Evolutionary conservation across 169 alveolate species (phyloP).

Genomic region (Neospora caninum): DNA sequence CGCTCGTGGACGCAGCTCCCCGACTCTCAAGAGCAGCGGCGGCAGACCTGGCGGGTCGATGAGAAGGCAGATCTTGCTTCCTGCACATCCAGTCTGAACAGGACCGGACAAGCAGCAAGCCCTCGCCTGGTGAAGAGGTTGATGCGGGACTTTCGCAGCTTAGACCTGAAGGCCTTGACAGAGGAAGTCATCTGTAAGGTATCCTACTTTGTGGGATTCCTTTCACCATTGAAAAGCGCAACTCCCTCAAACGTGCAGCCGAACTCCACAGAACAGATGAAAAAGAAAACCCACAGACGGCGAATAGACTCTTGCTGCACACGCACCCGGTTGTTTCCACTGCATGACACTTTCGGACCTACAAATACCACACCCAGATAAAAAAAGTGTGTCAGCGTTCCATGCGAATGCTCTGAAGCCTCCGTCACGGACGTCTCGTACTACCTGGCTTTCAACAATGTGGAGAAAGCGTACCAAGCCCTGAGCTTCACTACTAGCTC

Average conservation of each 20-base stretch:
- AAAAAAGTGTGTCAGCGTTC: neutral
- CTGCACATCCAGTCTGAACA: neutral
- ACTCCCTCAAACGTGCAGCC: no score
- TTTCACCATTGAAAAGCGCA: no score
- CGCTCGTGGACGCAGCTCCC: neutral
- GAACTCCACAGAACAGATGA: no score
- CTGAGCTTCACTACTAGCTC: neutral
- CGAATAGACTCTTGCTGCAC: no score
- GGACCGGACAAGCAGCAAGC: neutral
- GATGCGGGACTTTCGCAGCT: conserved; percentile 7
- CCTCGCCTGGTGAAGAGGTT: neutral
- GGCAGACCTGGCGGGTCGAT: neutral
- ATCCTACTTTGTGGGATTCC: neutral
- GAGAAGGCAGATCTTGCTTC: no score
- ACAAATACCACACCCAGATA: no score
- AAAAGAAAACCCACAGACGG: no score
- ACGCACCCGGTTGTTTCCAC: no score
- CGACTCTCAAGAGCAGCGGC: neutral
- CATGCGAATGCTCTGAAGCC: neutral
- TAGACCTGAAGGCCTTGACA: neutral
- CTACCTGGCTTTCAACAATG: conserved; percentile 22
- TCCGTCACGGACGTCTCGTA: conserved; percentile 9
- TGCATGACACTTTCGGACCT: no score
- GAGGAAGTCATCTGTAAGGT: conserved; percentile 15
- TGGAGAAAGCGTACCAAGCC: neutral